Conservation (phyloP, 345 rosid genomes). For the Abelmoschus esculentus region DNA sequence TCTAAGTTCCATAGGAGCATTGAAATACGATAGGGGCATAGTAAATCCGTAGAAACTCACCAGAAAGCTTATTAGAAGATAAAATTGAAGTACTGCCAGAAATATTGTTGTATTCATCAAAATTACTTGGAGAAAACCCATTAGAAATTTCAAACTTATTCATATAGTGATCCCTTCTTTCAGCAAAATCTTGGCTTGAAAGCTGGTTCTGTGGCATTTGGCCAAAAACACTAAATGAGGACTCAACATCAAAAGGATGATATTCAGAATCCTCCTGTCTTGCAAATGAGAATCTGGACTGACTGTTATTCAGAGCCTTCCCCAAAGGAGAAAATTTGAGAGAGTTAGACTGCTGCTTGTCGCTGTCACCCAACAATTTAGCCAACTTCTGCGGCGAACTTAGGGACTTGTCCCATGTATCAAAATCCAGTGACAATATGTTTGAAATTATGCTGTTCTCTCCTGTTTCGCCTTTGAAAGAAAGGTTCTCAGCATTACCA, state of each 20-base stretch:
- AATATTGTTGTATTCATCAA: constrained; percentile 39
- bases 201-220: constrained; percentile 34
- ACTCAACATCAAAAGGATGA: constrained; percentile 32
- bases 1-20: background rate
- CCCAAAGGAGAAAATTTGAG: constrained; percentile 33
- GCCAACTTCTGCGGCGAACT: constrained; percentile 62
- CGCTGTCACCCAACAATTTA: constrained; percentile 48
- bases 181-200: constrained; percentile 33
- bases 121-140: constrained; percentile 41
- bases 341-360: constrained; percentile 36
- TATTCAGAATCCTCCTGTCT: constrained; percentile 53
- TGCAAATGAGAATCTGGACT: constrained; percentile 87
- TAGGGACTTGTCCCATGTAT: constrained; percentile 74
- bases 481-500: constrained; percentile 20
- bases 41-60: constrained; percentile 31
- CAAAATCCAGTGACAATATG: constrained; percentile 69
- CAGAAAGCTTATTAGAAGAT: constrained; percentile 48
- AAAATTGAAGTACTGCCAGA: constrained; percentile 25
- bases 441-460: constrained; percentile 76
- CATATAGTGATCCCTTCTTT: constrained; percentile 31
- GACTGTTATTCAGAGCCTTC: constrained; percentile 51
- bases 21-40: background rate
- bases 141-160: constrained; percentile 37
- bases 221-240: constrained; percentile 28
- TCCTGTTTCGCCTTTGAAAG: constrained; percentile 26